A percentile compares a stretch with the other conserved stretches of the same genome.
Conservation (phyloP, 2,329 filamentous ascomycete species). For the Aspergillus sp. region DNA sequence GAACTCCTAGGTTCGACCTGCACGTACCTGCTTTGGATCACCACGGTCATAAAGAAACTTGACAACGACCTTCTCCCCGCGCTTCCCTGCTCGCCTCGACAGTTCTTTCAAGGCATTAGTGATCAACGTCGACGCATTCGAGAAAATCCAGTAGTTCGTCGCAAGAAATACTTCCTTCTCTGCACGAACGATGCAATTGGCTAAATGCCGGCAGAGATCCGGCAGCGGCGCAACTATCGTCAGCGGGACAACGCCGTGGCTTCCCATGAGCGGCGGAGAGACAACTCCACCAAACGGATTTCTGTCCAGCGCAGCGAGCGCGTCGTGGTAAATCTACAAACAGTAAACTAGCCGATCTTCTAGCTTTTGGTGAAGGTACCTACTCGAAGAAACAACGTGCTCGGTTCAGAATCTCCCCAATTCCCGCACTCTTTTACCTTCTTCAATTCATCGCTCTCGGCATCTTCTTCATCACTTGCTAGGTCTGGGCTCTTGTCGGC, state of each 20-base stretch:
- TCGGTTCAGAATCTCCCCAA: conserved; percentile 65
- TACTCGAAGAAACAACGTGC: conserved; percentile 65
- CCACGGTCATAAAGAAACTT: conserved; percentile 77
- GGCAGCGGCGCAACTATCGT: conserved; percentile 69
- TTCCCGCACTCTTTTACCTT: conserved; percentile 62
- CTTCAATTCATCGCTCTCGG: conserved; percentile 48
- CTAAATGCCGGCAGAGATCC: conserved; percentile 72
- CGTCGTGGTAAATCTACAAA: conserved; percentile 62
- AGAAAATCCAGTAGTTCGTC: conserved; percentile 74
- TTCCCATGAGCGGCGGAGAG: conserved; percentile 60
- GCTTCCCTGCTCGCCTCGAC: conserved; percentile 61
- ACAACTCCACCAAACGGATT: conserved; percentile 50
- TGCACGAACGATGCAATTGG: conserved; percentile 72
- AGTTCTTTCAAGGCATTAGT: conserved; percentile 69
- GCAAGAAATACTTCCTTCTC: conserved; percentile 71
- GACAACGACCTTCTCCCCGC: conserved; percentile 60
- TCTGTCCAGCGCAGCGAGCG: conserved; percentile 47
- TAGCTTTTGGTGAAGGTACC: conserved; percentile 4
- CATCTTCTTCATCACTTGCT: conserved; percentile 20
- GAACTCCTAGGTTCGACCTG: no score
- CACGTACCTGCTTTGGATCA: conserved; percentile 56
- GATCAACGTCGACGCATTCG: conserved; percentile 65
- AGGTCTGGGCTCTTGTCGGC: conserved; percentile 22
- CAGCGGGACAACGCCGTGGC: conserved; percentile 64
- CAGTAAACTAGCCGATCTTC: not conserved